Conservation (phyloP, 805 yeast genomes). For the Lipomyces anomalus region DNA sequence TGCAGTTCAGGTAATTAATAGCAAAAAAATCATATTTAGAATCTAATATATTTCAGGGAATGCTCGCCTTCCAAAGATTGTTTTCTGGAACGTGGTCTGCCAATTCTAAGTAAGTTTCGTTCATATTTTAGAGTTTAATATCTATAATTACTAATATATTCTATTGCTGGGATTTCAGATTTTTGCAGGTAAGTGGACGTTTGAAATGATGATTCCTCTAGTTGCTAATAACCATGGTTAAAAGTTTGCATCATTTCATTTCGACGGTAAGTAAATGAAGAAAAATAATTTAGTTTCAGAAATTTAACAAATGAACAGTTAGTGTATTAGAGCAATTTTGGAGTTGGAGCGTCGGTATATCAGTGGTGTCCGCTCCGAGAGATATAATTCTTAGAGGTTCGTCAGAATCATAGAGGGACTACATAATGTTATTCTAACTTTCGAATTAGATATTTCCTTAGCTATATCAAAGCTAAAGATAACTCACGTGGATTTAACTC, state of each 20-base stretch:
- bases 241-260: conserved; percentile 29
- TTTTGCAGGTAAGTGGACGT: conserved; percentile 12
- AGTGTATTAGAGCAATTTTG: conserved; percentile 29
- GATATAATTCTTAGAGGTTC: conserved; percentile 20
- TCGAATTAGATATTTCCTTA: conserved; percentile 13
- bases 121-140: too few relatives aligned
- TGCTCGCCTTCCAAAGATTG: conserved; percentile 26
- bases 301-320: conserved; percentile 7
- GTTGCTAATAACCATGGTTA: conserved; percentile 1
- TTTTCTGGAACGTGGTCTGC: conserved; percentile 17
- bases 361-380: conserved; percentile 24
- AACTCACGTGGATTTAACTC: conserved; percentile 28
- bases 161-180: conserved; percentile 12
- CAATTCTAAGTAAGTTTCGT: not conserved
- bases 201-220: not conserved
- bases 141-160: too few relatives aligned
- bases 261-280: conserved; percentile 19
- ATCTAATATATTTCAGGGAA: too few relatives aligned
- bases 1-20: too few relatives aligned
- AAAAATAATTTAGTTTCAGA: not conserved
- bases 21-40: too few relatives aligned
- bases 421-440: too few relatives aligned
- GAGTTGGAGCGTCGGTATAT: conserved; percentile 28
- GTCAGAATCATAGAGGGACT: not conserved
- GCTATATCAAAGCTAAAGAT: conserved; percentile 18